Conservation (phyloP, 805 yeast species). For the Yamadazyma sp. region DNA sequence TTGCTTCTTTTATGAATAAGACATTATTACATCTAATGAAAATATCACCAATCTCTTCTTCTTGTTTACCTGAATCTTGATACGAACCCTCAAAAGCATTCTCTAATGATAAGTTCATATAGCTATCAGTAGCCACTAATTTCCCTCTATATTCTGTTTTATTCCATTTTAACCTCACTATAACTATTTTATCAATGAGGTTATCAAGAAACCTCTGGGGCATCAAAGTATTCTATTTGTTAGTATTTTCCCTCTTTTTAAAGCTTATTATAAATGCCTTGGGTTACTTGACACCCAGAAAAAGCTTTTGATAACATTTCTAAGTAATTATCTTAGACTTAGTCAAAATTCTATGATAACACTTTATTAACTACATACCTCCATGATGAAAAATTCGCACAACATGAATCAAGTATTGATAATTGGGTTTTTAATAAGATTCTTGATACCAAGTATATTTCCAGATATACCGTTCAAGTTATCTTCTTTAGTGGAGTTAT, state of each 20-base stretch:
- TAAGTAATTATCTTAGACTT: too few species aligned
- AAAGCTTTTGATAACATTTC: too few species aligned
- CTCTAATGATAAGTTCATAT: constrained; percentile 82
- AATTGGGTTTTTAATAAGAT: constrained; percentile 31
- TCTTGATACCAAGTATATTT: constrained; percentile 31
- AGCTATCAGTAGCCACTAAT: constrained; percentile 78
- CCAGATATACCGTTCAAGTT: constrained; percentile 27
- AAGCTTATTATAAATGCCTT: too few species aligned
- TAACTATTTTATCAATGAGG: constrained; percentile 64
- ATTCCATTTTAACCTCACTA: constrained; percentile 87
- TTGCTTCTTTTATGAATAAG: constrained; percentile 64
- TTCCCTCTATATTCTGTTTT: constrained; percentile 82
- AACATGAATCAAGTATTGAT: neutral
- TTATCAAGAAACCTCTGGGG: constrained; percentile 49
- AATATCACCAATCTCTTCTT: constrained; percentile 60
- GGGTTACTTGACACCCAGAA: too few species aligned
- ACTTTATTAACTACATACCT: neutral
- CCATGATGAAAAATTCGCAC: constrained; percentile 4
- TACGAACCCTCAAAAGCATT: constrained; percentile 48
- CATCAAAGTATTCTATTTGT: neutral
- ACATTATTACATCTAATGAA: constrained; percentile 92
- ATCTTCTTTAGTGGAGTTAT: constrained; percentile 50
- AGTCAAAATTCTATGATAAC: neutral
- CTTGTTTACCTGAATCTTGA: constrained; percentile 41
- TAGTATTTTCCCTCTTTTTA: constrained; percentile 1